Percentiles rank a stretch among this genome's conserved stretches.
phyloP scores from a whole-genome alignment of 2,329 filamentous ascomycete genomes.

The Paraphaeosphaeria sporulosa region DNA sequence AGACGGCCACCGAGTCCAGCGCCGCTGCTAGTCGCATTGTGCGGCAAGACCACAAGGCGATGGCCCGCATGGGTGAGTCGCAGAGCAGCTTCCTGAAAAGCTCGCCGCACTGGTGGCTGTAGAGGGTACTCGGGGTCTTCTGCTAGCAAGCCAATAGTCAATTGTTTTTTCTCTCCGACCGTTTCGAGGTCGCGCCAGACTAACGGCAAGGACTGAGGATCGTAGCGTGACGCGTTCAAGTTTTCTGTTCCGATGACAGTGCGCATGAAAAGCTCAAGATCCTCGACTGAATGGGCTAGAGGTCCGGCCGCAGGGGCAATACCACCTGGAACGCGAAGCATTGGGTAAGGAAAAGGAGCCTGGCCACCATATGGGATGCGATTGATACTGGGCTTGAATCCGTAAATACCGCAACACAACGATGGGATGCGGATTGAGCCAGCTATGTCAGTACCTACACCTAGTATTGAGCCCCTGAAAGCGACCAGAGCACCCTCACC shows the following conservation, averaged over 20 bases:
- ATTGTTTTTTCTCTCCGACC: background rate
- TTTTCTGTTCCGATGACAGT: background rate
- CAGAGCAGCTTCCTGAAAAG: background rate
- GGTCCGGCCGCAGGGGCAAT: background rate
- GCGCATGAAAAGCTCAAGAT: background rate
- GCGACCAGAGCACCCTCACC: slow-evolving; percentile 58
- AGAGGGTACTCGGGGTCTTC: background rate
- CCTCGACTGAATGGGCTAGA: background rate
- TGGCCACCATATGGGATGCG: background rate
- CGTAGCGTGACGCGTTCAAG: background rate
- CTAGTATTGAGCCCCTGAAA: slow-evolving; percentile 53
- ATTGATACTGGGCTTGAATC: slow-evolving; percentile 54
- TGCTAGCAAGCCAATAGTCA: background rate
- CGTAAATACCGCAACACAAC: slow-evolving; percentile 59
- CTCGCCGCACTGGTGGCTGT: background rate
- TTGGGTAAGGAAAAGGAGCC: background rate
- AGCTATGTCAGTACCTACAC: slow-evolving; percentile 59
- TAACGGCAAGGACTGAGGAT: background rate
- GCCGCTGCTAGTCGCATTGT: background rate
- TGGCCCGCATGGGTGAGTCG: background rate
- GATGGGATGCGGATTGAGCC: slow-evolving; percentile 57
- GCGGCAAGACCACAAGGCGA: background rate
- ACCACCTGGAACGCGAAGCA: background rate
- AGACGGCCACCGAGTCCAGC: slow-evolving; percentile 1
- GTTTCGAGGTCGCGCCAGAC: background rate